Evolutionary conservation across 208 protist species (phyloP).

Genomic region (Acanthamoeba polyphaga): DNA sequence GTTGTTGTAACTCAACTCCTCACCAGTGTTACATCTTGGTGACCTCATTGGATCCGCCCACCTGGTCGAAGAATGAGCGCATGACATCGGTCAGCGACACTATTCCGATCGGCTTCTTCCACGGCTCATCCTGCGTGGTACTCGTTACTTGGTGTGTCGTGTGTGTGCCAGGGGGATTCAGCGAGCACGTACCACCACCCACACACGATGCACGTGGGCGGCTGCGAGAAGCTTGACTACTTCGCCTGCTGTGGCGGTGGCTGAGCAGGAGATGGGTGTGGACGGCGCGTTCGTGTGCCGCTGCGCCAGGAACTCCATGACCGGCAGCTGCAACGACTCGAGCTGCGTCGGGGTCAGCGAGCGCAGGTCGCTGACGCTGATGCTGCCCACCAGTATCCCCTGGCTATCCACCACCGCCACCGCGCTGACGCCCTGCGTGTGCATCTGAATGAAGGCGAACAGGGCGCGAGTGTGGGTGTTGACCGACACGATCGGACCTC

Average conservation of each 20-base stretch:
- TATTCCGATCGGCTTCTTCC: conserved; percentile 53
- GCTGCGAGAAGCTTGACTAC: not conserved
- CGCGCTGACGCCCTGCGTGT: conserved; percentile 8
- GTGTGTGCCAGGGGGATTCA: not conserved
- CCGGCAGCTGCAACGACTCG: conserved; percentile 19
- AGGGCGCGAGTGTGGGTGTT: not conserved
- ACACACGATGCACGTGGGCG: not conserved
- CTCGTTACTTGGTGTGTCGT: too few species aligned
- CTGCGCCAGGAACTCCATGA: conserved; percentile 28
- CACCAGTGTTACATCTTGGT: not conserved
- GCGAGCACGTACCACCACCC: conserved; percentile 28
- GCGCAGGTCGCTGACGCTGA: conserved; percentile 52
- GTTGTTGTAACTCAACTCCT: too few species aligned
- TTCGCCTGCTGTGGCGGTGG: not conserved
- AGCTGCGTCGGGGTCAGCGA: conserved; percentile 1
- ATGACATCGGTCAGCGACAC: conserved; percentile 56
- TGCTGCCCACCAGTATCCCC: conserved; percentile 49
- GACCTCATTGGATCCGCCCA: not conserved
- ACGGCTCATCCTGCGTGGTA: not conserved
- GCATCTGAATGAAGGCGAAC: conserved; percentile 53
- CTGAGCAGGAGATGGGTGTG: not conserved
- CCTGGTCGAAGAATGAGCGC: not conserved
- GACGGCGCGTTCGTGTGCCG: not conserved
- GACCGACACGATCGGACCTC: not conserved
- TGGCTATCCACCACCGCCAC: conserved; percentile 27